Conservation (phyloP, 2,329 filamentous ascomycete species). For the Verticillium klebahnii region DNA sequence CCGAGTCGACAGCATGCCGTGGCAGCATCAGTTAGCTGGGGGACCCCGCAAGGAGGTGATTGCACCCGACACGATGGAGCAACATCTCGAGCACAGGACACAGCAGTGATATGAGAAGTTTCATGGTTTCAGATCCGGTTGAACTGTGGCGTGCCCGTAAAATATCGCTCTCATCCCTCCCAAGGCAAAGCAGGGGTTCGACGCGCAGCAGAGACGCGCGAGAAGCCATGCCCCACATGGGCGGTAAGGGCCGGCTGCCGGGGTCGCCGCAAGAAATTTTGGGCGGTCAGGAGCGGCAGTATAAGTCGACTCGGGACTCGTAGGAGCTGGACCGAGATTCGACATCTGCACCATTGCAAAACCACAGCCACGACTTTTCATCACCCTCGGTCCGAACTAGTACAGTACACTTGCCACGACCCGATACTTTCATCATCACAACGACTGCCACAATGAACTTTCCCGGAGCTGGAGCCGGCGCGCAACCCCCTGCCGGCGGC, state of each 20-base stretch:
- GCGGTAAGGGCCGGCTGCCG: background rate
- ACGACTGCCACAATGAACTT: constrained; percentile 29
- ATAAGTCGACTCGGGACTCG: background rate
- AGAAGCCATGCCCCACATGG: background rate
- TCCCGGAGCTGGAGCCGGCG: constrained; percentile 21
- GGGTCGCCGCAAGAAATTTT: constrained; percentile 1
- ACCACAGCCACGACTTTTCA: background rate
- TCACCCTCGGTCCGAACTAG: background rate
- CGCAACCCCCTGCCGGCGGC: constrained; percentile 13
- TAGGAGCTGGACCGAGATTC: background rate
- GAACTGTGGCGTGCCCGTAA: too few species aligned
- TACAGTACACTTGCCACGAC: background rate
- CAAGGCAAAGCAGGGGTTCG: too few species aligned
- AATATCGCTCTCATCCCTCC: too few species aligned
- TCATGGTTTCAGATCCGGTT: background rate
- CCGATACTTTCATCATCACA: background rate
- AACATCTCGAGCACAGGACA: background rate
- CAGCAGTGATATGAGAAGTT: background rate
- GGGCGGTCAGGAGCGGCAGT: constrained; percentile 2
- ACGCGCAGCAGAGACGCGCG: background rate
- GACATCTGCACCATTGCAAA: background rate
- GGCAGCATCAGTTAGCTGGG: background rate
- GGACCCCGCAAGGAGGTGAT: background rate
- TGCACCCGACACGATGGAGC: background rate
- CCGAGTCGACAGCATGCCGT: background rate